Conservation (phyloP, 106 monocot species). For the Acanthochlamys bracteata region DNA sequence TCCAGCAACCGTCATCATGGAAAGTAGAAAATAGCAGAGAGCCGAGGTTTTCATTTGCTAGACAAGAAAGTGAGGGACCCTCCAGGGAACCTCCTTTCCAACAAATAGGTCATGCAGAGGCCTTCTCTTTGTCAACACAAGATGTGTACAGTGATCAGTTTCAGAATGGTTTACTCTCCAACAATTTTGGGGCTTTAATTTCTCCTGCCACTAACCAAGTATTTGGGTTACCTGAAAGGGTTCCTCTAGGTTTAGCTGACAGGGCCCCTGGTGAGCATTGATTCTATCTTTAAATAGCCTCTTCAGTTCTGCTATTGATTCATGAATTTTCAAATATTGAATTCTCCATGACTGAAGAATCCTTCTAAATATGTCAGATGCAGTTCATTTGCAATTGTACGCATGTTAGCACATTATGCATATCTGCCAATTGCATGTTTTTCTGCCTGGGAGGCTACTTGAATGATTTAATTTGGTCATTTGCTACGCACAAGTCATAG, state of each 20-base stretch:
- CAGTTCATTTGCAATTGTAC: too few relatives aligned
- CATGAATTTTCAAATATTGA: not conserved
- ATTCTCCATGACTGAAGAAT: too few relatives aligned
- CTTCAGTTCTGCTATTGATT: not conserved
- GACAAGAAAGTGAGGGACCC: slow-evolving; percentile 39
- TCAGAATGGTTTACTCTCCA: slow-evolving; percentile 14
- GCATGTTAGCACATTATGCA: too few relatives aligned
- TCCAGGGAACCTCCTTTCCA: slow-evolving; percentile 8
- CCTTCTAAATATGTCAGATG: too few relatives aligned
- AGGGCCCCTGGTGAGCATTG: slow-evolving; percentile 21
- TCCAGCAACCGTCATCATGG: slow-evolving; percentile 20
- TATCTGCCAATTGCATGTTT: too few relatives aligned
- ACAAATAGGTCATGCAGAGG: slow-evolving; percentile 11
- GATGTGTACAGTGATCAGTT: slow-evolving; percentile 12
- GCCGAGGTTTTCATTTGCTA: slow-evolving; percentile 75
- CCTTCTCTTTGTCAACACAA: slow-evolving; percentile 3
- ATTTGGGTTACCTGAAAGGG: not conserved
- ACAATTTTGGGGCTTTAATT: slow-evolving; percentile 4
- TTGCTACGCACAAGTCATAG: too few relatives aligned
- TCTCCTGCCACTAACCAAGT: not conserved
- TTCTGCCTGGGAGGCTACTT: too few relatives aligned
- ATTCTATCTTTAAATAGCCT: not conserved
- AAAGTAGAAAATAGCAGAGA: slow-evolving; percentile 33
- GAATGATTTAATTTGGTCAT: too few relatives aligned
- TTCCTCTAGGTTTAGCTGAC: slow-evolving; percentile 8